Conservation (phyloP, 108 stramenopile species). For the Skeletonema costatum region DNA sequence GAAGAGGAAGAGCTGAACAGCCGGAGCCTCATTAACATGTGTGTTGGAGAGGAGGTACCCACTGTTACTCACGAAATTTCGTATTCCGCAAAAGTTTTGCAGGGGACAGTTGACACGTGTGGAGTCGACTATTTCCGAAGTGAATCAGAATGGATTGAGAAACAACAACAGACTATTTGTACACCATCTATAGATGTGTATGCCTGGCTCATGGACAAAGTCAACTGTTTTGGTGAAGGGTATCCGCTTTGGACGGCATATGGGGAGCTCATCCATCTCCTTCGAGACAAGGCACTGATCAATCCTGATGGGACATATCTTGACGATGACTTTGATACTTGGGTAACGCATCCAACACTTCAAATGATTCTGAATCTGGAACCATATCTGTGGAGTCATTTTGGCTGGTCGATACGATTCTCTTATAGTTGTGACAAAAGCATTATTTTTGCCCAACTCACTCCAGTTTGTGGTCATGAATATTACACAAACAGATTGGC, state of each 20-base stretch:
- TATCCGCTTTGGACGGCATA: not conserved
- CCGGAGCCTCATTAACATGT: too few species aligned
- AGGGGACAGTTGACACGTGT: too few species aligned
- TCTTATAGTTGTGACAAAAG: not conserved
- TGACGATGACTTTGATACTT: slow-evolving; percentile 6
- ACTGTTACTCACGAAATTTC: too few species aligned
- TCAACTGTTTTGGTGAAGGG: not conserved
- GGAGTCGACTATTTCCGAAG: too few species aligned
- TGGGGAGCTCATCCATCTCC: not conserved
- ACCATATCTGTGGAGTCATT: not conserved
- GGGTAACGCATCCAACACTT: not conserved
- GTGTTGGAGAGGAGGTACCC: too few species aligned
- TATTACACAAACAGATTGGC: not conserved
- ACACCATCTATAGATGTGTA: too few species aligned
- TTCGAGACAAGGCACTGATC: not conserved
- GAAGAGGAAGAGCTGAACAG: too few species aligned
- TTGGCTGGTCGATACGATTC: not conserved
- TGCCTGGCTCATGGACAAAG: not conserved
- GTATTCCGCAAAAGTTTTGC: too few species aligned
- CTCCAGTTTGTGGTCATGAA: not conserved
- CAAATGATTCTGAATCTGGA: not conserved
- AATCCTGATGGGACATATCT: not conserved
- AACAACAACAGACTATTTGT: too few species aligned
- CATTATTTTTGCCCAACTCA: not conserved
- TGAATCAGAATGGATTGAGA: too few species aligned